phyloP scores from a whole-genome alignment of 345 rosid genomes.

The Erodium maritimum region DNA sequence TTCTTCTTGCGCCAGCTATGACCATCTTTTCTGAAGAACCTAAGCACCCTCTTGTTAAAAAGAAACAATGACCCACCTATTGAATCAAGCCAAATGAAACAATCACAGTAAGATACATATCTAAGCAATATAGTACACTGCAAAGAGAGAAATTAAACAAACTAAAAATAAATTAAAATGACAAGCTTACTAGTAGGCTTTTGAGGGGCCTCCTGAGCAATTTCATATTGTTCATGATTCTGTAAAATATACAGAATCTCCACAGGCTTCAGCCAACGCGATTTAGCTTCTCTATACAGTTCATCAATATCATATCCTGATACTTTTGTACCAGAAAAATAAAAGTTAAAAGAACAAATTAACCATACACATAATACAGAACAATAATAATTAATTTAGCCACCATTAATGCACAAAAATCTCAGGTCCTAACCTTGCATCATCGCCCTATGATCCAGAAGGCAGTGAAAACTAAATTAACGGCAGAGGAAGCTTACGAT shows the following conservation, averaged over 20 bases:
- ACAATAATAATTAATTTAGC: too few species aligned
- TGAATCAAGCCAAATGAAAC: neutral
- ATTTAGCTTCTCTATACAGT: constrained; percentile 55
- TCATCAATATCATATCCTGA: constrained; percentile 45
- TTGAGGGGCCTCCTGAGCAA: constrained; percentile 38
- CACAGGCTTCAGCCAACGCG: constrained; percentile 88
- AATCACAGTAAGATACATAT: neutral
- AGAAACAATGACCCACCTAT: constrained; percentile 86
- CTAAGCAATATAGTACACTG: neutral
- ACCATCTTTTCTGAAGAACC: constrained; percentile 82
- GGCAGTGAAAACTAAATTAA: neutral
- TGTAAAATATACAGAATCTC: constrained; percentile 59
- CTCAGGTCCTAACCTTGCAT: neutral
- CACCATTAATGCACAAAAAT: neutral
- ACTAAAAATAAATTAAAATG: too few species aligned
- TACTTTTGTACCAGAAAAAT: neutral
- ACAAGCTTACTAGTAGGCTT: constrained; percentile 40
- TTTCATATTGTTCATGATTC: constrained; percentile 46
- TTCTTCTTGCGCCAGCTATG: constrained; percentile 79
- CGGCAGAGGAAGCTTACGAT: neutral
- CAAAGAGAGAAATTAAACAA: too few species aligned
- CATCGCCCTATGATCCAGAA: neutral
- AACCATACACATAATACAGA: neutral
- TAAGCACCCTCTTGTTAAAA: constrained; percentile 52
- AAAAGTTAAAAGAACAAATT: too few species aligned